These are phyloP conservation scores for Prunus kanzakura DNA, from an alignment of 306 rosid species.

Conservation along the genomic window DNA sequence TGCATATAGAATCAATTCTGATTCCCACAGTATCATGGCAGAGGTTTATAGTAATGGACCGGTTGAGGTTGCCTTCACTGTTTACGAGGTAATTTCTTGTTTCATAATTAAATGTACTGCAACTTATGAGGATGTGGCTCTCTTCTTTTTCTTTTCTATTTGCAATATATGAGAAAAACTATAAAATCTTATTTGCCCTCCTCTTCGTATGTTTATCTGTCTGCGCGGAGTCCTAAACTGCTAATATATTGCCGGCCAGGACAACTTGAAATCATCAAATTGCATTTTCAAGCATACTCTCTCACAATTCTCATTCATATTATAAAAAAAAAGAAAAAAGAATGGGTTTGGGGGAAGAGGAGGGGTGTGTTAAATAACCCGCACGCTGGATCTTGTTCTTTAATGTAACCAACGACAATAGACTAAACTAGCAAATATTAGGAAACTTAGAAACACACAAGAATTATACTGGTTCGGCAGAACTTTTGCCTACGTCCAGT, in stretches of 20 bases:
- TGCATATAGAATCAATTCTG: constrained; percentile 56
- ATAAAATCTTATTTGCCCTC: neutral
- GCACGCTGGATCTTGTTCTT: too few relatives aligned
- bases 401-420: too few relatives aligned
- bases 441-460: too few relatives aligned
- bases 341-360: neutral
- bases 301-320: neutral
- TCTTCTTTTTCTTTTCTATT: neutral
- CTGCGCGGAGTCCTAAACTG: neutral
- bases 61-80: constrained; percentile 85
- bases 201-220: neutral
- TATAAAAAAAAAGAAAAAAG: neutral
- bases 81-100: constrained; percentile 69
- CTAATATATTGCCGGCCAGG: neutral
- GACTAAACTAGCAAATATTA: too few relatives aligned
- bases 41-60: constrained; percentile 92
- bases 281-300: neutral
- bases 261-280: neutral
- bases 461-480: too few relatives aligned
- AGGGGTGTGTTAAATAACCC: neutral
- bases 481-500: too few relatives aligned
- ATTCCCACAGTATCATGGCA: constrained; percentile 79
- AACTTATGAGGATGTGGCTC: neutral
- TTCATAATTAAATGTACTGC: neutral
- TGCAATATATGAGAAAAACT: neutral